These are phyloP conservation scores for Cytauxzoon felis DNA, from an alignment of 169 alveolate species.

Conservation along the genomic window DNA sequence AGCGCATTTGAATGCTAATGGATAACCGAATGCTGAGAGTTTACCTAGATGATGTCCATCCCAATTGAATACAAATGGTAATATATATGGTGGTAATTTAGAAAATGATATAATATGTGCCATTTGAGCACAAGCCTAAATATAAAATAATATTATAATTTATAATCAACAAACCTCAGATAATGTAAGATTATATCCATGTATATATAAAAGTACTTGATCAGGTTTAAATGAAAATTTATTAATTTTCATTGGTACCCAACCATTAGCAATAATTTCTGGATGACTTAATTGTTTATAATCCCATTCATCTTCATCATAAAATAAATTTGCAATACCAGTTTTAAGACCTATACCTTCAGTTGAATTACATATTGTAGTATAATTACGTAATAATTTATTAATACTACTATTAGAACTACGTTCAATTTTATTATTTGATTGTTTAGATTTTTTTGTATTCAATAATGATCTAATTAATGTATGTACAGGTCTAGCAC, in stretches of 20 bases:
- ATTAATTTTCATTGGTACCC: slow-evolving; percentile 72
- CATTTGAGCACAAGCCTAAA: slow-evolving; percentile 74
- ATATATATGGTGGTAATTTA: slow-evolving; percentile 72
- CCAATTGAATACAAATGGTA: slow-evolving; percentile 81
- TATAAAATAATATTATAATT: neutral
- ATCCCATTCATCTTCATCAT: slow-evolving; percentile 79
- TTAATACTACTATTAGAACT: neutral
- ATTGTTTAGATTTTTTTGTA: neutral
- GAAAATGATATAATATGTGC: slow-evolving; percentile 78
- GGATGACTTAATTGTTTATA: slow-evolving; percentile 56
- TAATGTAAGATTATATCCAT: slow-evolving; percentile 82
- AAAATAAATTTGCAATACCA: slow-evolving; percentile 63
- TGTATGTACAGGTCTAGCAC: neutral
- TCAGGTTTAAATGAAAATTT: slow-evolving; percentile 75
- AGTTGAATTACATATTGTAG: neutral
- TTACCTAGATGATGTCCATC: slow-evolving; percentile 75
- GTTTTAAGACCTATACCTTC: slow-evolving; percentile 2
- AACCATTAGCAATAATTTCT: slow-evolving; percentile 63
- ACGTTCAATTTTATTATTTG: neutral
- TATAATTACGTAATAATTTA: neutral
- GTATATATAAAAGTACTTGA: slow-evolving; percentile 80
- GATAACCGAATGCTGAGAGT: slow-evolving; percentile 71
- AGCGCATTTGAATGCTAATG: slow-evolving; percentile 60
- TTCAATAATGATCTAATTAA: too few species aligned
- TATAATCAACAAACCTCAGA: slow-evolving; percentile 22